Evolutionary conservation across 2,329 filamentous ascomycete species (phyloP).

Genomic region (Clonostachys chloroleuca): DNA sequence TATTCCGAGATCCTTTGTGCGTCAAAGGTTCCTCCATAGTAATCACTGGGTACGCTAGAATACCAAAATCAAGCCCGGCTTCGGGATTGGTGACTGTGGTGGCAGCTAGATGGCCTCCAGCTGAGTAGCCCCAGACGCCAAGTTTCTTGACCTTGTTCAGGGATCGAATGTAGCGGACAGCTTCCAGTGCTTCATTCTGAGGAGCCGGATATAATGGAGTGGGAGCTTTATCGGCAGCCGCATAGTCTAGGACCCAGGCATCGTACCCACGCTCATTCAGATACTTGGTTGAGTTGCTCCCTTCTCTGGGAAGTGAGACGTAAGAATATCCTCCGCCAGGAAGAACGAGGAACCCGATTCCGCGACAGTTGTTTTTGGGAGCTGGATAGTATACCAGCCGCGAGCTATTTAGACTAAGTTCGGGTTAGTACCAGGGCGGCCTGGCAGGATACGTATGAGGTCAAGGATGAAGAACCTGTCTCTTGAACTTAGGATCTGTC

Average conservation of each 20-base stretch:
- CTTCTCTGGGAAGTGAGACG: slow-evolving; percentile 8
- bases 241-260: slow-evolving; percentile 12
- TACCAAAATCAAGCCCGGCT: slow-evolving; percentile 11
- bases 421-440: neutral
- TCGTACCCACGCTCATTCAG: slow-evolving; percentile 10
- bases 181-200: slow-evolving; percentile 8
- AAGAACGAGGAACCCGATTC: slow-evolving; percentile 9
- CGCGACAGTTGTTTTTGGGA: slow-evolving; percentile 1
- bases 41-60: slow-evolving; percentile 13
- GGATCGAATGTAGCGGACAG: slow-evolving; percentile 8
- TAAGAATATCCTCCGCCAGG: slow-evolving; percentile 9
- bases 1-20: slow-evolving; percentile 9
- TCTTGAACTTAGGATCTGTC: too few species aligned
- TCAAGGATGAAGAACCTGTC: too few species aligned
- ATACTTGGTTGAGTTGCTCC: slow-evolving; percentile 6
- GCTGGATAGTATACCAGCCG: slow-evolving; percentile 4
- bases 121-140: slow-evolving; percentile 14
- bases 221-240: slow-evolving; percentile 5
- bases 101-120: slow-evolving; percentile 13
- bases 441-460: too few species aligned
- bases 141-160: slow-evolving; percentile 9
- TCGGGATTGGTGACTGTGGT: slow-evolving; percentile 10
- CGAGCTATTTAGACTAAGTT: neutral
- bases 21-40: slow-evolving; percentile 8
- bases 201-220: slow-evolving; percentile 10